A percentile compares a stretch with the other conserved stretches of the same genome.
Evolutionary conservation across 192 early-diverging fungal genomes (phyloP).

Genomic region (Linnemannia zychae): DNA sequence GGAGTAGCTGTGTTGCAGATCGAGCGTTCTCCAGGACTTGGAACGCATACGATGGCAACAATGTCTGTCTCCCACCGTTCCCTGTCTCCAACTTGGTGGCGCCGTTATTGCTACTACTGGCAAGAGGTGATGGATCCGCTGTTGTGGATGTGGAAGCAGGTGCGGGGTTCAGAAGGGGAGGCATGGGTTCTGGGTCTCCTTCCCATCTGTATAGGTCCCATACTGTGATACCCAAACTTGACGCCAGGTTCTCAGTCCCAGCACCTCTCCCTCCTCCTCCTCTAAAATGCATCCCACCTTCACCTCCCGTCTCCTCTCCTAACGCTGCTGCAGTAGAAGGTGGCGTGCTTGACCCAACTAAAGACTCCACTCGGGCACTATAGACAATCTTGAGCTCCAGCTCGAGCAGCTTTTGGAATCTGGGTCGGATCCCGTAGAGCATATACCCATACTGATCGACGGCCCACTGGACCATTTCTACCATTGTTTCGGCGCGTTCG

Average conservation of each 20-base stretch:
- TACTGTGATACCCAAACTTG: conserved; percentile 27
- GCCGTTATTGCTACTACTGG: not conserved
- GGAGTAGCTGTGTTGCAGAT: not conserved
- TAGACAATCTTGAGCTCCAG: conserved; percentile 59
- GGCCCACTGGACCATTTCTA: conserved; percentile 59
- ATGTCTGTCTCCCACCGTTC: not conserved
- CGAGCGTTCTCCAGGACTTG: conserved; percentile 38
- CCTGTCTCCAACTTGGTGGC: not conserved
- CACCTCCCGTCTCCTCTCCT: not conserved
- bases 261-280: no score
- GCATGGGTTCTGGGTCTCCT: not conserved
- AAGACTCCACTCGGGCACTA: conserved; percentile 8
- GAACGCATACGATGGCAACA: conserved; percentile 10
- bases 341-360: conserved; percentile 6
- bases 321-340: not conserved
- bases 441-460: conserved; percentile 67
- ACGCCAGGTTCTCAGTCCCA: not conserved
- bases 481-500: conserved; percentile 24
- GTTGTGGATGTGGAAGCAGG: not conserved
- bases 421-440: conserved; percentile 61
- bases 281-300: not conserved
- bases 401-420: conserved; percentile 62
- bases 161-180: not conserved
- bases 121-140: not conserved
- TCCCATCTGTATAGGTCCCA: conserved; percentile 24